Evolutionary conservation across 305 asterid genomes (phyloP).

Genomic region (Solanum hybrid): DNA sequence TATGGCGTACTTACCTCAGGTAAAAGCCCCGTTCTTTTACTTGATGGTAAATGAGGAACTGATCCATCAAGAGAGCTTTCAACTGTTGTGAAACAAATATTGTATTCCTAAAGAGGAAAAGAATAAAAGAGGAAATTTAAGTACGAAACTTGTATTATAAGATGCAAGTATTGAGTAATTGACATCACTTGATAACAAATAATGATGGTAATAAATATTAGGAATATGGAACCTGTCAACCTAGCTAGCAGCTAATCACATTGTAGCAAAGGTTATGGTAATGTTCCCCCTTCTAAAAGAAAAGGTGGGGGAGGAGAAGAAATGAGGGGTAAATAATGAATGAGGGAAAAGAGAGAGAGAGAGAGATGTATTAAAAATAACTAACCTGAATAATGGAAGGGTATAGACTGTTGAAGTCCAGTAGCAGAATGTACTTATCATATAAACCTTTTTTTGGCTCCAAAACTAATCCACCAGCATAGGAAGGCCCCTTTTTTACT

Average conservation of each 20-base stretch:
- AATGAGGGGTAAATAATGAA: slow-evolving; percentile 2
- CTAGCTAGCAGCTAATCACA: neutral
- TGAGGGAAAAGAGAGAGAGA: neutral
- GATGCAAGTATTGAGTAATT: neutral
- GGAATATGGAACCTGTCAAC: neutral
- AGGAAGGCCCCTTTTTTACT: slow-evolving; percentile 79
- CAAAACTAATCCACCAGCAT: slow-evolving; percentile 93
- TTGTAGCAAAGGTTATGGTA: neutral
- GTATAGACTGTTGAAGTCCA: slow-evolving; percentile 99
- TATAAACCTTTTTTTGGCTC: slow-evolving; percentile 97
- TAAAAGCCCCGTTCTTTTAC: slow-evolving; percentile 63
- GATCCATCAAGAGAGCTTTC: slow-evolving; percentile 65
- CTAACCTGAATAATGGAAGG: slow-evolving; percentile 97
- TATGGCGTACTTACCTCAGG: slow-evolving; percentile 63
- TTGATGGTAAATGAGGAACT: slow-evolving; percentile 61
- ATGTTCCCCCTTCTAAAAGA: neutral
- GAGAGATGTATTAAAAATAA: slow-evolving; percentile 8
- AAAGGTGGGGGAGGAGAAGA: slow-evolving; percentile 4
- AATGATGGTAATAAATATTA: neutral
- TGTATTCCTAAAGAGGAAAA: slow-evolving; percentile 64
- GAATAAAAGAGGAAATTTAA: neutral
- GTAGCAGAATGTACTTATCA: slow-evolving; percentile 85
- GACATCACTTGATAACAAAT: neutral
- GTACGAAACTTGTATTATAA: neutral
- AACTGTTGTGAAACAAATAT: slow-evolving; percentile 96